Evolutionary conservation across 768 basidiomycete genomes (phyloP).

Genomic region (Dentipellis fragilis): DNA sequence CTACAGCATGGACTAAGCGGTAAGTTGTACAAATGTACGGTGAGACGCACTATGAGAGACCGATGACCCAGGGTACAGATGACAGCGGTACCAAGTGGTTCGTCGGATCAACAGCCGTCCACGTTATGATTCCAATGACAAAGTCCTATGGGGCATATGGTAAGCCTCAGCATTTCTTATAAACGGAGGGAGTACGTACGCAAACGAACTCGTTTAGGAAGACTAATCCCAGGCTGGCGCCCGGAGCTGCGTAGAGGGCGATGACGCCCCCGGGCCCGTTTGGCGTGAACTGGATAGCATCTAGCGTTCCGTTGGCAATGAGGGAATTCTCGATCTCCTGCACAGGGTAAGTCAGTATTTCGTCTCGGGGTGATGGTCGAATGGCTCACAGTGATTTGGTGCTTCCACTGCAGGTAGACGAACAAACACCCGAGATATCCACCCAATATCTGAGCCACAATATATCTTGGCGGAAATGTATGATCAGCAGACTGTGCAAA

Average conservation of each 20-base stretch:
- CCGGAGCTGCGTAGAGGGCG: conserved; percentile 23
- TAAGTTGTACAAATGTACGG: not conserved
- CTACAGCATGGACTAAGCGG: not conserved
- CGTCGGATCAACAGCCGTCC: conserved; percentile 14
- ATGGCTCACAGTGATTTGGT: not conserved
- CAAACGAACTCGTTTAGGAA: conserved; percentile 29
- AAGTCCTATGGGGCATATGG: conserved; percentile 6
- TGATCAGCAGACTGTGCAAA: not conserved
- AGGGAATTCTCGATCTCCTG: conserved; percentile 18
- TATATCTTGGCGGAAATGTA: conserved; percentile 14
- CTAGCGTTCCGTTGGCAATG: conserved; percentile 16
- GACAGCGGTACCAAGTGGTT: conserved; percentile 16
- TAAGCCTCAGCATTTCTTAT: too few species aligned
- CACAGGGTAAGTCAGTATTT: conserved; percentile 4
- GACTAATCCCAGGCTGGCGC: conserved; percentile 21
- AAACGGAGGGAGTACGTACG: conserved; percentile 14
- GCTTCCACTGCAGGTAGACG: conserved; percentile 16
- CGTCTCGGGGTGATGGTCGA: not conserved
- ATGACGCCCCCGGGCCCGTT: conserved; percentile 26
- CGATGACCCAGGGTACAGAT: conserved; percentile 12
- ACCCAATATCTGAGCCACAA: conserved; percentile 21
- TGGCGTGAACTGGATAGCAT: conserved; percentile 22
- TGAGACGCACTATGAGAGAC: conserved; percentile 10
- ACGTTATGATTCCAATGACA: conserved; percentile 13
- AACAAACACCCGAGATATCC: conserved; percentile 17